phyloP scores from a whole-genome alignment of 371 early-diverging fungal species.

The Chytridium lagenaria region DNA sequence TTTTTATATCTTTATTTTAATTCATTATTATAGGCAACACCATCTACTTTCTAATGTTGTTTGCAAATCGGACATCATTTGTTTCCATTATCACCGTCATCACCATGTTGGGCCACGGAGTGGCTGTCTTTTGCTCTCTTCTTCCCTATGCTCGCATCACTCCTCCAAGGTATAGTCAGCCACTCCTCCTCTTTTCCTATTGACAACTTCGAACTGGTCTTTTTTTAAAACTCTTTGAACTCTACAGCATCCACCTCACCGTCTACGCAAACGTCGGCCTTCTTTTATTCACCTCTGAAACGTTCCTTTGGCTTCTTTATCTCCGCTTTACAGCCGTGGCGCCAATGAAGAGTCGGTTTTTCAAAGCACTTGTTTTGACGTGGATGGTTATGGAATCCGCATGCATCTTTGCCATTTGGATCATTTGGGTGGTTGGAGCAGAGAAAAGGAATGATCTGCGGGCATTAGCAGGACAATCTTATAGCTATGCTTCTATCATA shows the following conservation, averaged over 20 bases:
- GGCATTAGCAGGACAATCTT: not conserved
- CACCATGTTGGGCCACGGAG: conserved; percentile 3
- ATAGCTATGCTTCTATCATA: conserved; percentile 4
- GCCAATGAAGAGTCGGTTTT: conserved; percentile 9
- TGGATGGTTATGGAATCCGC: conserved; percentile 26
- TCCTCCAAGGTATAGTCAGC: not conserved
- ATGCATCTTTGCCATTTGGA: conserved; percentile 4
- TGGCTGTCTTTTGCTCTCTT: not conserved
- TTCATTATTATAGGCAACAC: conserved; percentile 7
- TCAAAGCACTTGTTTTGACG: not conserved
- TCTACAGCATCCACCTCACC: conserved; percentile 14
- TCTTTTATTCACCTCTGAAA: conserved; percentile 24
- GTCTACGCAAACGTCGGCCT: conserved; percentile 21
- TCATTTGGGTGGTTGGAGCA: conserved; percentile 25
- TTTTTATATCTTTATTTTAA: conserved; percentile 12
- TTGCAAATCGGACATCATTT: not conserved
- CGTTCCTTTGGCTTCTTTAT: conserved; percentile 34
- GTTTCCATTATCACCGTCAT: not conserved
- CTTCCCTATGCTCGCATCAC: conserved; percentile 11
- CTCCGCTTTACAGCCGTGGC: conserved; percentile 33
- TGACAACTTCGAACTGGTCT: not conserved
- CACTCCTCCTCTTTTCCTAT: conserved; percentile 2
- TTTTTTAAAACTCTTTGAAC: not conserved
- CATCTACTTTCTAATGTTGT: not conserved
- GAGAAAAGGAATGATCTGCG: not conserved